These are phyloP conservation scores for Rutstroemia sp. DNA, from an alignment of 2,329 filamentous ascomycete species.

Conservation along the genomic window DNA sequence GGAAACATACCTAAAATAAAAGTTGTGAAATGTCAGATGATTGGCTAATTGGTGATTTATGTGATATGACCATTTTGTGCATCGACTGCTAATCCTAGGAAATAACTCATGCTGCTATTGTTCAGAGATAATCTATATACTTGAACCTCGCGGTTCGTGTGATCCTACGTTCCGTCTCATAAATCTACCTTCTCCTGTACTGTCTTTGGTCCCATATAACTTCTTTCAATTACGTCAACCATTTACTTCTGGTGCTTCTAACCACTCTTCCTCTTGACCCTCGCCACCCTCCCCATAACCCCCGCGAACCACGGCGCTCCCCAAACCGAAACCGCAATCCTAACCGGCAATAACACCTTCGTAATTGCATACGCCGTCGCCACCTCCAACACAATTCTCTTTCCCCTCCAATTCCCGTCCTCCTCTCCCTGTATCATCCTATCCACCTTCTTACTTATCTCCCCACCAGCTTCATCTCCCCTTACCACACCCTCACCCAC, in stretches of 20 bases:
- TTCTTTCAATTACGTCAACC: neutral
- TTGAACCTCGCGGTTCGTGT: no score
- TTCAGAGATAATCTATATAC: no score
- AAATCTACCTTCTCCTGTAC: no score
- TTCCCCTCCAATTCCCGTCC: conserved; percentile 13
- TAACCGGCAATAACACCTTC: conserved; percentile 72
- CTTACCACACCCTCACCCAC: neutral
- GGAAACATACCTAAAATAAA: neutral
- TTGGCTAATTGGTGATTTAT: neutral
- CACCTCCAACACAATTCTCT: conserved; percentile 51
- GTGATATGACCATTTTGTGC: no score
- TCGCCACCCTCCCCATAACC: conserved; percentile 41
- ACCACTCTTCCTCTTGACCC: conserved; percentile 2
- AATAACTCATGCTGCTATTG: no score
- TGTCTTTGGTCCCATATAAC: neutral
- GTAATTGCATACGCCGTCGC: conserved; percentile 88
- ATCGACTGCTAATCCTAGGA: no score
- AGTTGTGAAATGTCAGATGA: conserved; percentile 4
- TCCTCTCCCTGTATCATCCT: conserved; percentile 24
- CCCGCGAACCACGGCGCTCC: conserved; percentile 87
- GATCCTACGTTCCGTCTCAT: no score
- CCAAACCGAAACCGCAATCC: conserved; percentile 76
- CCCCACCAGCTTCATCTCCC: neutral
- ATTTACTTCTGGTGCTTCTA: neutral
- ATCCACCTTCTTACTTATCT: neutral